Conservation (phyloP, 2,329 filamentous ascomycete genomes). For the Raffaelea deltoideospora region DNA sequence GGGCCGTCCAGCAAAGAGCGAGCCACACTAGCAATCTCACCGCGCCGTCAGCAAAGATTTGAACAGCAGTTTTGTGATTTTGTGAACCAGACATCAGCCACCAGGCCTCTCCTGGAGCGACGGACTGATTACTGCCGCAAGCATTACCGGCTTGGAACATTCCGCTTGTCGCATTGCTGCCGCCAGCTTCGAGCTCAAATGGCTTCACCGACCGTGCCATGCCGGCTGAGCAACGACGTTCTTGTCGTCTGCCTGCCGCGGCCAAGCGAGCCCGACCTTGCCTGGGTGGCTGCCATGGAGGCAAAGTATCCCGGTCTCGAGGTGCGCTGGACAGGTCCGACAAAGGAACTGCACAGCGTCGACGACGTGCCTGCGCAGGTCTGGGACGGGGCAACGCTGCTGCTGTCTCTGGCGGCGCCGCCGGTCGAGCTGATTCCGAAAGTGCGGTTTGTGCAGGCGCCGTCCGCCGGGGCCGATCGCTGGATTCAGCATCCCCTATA, state of each 20-base stretch:
- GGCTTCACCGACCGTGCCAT: no score
- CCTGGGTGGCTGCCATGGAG: constrained; percentile 20
- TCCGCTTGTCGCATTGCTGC: no score
- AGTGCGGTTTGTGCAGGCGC: constrained; percentile 28
- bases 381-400: constrained; percentile 26
- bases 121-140: no score
- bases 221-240: constrained; percentile 23
- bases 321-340: constrained; percentile 17
- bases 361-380: constrained; percentile 14
- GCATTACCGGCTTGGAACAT: no score
- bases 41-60: no score
- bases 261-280: constrained; percentile 10
- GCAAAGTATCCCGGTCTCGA: constrained; percentile 21
- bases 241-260: constrained; percentile 22
- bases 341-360: constrained; percentile 7
- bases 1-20: no score
- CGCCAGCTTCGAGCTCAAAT: constrained; percentile 12
- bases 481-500: constrained; percentile 22
- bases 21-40: no score
- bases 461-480: constrained; percentile 26
- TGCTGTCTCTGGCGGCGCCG: constrained; percentile 19
- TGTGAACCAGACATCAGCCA: no score
- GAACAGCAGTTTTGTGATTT: no score
- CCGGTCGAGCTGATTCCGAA: constrained; percentile 16
- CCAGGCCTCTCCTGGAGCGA: no score